These are phyloP conservation scores for Plasmodium gonderi DNA, from an alignment of 169 alveolate species.

Conservation along the genomic window DNA sequence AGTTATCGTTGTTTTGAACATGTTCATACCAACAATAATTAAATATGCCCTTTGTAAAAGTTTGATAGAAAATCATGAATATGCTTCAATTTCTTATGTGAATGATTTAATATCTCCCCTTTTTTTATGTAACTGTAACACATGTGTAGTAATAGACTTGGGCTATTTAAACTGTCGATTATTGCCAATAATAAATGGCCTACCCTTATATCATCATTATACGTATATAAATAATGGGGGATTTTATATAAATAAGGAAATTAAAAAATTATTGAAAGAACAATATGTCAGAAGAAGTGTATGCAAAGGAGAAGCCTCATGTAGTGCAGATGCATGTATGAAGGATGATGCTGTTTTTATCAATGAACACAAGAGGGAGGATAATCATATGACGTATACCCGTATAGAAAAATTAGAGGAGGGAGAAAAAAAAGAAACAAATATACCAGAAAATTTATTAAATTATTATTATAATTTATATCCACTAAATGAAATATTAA, in stretches of 20 bases:
- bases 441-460: neutral
- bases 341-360: neutral
- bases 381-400: neutral
- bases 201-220: slow-evolving; percentile 68
- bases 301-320: neutral
- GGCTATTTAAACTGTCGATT: slow-evolving; percentile 58
- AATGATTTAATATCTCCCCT: slow-evolving; percentile 69
- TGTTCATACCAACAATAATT: slow-evolving; percentile 67
- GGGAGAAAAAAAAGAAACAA: neutral
- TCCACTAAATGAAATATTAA: slow-evolving; percentile 36
- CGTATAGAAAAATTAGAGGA: neutral
- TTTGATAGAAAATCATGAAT: slow-evolving; percentile 45
- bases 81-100: slow-evolving; percentile 49
- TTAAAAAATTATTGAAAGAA: slow-evolving; percentile 37
- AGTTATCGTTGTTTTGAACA: slow-evolving; percentile 56
- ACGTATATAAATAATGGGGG: slow-evolving; percentile 72
- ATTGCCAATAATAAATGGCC: slow-evolving; percentile 53
- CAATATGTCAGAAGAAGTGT: slow-evolving; percentile 17
- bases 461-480: slow-evolving; percentile 19
- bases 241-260: slow-evolving; percentile 53
- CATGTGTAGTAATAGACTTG: slow-evolving; percentile 62
- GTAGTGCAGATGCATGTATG: neutral
- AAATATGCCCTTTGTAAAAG: slow-evolving; percentile 67
- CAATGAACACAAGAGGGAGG: neutral
- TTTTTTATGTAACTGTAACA: slow-evolving; percentile 58